Evolutionary conservation across 805 yeast genomes (phyloP).

Genomic region (Dipodascus albidus): DNA sequence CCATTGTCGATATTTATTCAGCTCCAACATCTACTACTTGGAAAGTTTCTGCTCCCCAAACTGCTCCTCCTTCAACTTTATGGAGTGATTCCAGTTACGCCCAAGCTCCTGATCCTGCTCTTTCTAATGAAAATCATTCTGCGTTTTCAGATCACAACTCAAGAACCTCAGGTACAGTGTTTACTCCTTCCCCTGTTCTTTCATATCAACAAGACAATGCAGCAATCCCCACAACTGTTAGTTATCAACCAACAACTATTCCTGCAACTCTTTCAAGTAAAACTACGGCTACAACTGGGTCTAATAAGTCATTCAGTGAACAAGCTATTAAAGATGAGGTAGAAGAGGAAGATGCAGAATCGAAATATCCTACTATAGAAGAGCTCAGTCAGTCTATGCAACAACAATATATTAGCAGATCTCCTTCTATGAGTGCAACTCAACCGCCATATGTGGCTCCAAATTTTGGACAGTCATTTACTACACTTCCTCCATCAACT

Average conservation of each 20-base stretch:
- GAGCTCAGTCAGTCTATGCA: conserved; percentile 11
- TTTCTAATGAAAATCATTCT: not conserved
- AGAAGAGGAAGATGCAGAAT: conserved; percentile 15
- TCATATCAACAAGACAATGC: not conserved
- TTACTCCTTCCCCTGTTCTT: not conserved
- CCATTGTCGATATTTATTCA: conserved; percentile 28
- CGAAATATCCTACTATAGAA: conserved; percentile 25
- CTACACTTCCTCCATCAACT: not conserved
- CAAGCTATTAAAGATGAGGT: conserved; percentile 1
- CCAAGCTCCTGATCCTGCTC: not conserved
- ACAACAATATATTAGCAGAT: not conserved
- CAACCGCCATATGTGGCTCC: not conserved
- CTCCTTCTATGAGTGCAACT: not conserved
- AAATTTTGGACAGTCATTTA: not conserved
- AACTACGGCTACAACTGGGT: conserved; percentile 2
- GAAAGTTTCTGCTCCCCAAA: not conserved
- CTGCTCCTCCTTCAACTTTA: not conserved
- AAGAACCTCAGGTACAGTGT: not conserved
- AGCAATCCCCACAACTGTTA: not conserved
- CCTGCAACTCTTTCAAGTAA: not conserved
- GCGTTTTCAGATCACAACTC: not conserved
- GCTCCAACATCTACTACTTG: not conserved
- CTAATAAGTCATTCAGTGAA: not conserved
- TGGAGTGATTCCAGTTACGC: not conserved
- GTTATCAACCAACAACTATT: not conserved